Evolutionary conservation across 345 rosid species (phyloP).

Genomic region (Populus tremula): DNA sequence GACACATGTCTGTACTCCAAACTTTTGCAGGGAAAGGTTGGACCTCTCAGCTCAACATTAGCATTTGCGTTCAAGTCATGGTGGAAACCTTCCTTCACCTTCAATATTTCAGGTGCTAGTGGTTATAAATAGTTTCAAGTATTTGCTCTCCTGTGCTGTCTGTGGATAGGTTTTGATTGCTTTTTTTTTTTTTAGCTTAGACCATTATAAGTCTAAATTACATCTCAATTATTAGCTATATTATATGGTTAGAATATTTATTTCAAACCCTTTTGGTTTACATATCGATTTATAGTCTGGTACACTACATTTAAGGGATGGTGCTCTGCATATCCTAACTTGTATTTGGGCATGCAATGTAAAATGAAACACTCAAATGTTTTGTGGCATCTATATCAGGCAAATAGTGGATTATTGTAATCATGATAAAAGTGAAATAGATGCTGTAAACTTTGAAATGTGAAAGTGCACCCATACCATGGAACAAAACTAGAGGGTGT

Average conservation of each 20-base stretch:
- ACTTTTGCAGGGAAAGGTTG: constrained; percentile 67
- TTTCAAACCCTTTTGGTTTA: not conserved
- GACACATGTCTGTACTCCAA: not conserved
- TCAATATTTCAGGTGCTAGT: constrained; percentile 65
- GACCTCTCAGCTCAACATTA: constrained; percentile 70
- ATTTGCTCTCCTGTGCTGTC: not conserved
- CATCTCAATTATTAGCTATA: not conserved
- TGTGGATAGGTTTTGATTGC: not conserved
- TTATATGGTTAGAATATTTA: not conserved
- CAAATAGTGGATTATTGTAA: no score
- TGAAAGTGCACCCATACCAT: no score
- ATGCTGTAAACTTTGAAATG: no score
- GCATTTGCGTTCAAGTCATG: constrained; percentile 87
- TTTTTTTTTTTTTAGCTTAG: not conserved
- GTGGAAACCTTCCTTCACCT: constrained; percentile 94
- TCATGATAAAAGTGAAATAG: no score
- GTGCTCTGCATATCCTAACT: not conserved
- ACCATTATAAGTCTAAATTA: not conserved
- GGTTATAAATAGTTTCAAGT: not conserved
- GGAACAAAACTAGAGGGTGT: no score
- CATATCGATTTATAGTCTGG: not conserved
- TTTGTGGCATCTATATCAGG: no score
- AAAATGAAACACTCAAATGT: no score
- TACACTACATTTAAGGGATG: not conserved
- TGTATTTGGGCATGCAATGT: no score